These are phyloP conservation scores for Elsinoe necatrix DNA, from an alignment of 2,329 filamentous ascomycete genomes.

Conservation along the genomic window DNA sequence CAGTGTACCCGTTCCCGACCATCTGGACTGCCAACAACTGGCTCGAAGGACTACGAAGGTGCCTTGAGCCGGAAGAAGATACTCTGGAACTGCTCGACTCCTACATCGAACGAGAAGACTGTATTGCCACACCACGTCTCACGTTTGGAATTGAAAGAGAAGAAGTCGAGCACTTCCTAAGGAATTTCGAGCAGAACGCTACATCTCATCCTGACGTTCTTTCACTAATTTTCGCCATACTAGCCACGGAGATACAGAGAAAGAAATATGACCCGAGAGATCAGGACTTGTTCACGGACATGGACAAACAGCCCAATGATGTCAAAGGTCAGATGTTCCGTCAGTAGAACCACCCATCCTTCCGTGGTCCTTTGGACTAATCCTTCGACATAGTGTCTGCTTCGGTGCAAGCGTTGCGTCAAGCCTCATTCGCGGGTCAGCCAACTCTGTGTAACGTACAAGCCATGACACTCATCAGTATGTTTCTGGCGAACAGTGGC, in stretches of 20 bases:
- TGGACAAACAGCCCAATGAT: background rate
- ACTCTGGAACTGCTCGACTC: constrained; percentile 33
- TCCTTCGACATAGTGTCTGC: constrained; percentile 34
- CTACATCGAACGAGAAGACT: constrained; percentile 37
- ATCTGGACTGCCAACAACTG: constrained; percentile 32
- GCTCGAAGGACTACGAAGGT: constrained; percentile 31
- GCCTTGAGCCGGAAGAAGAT: constrained; percentile 33
- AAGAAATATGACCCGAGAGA: constrained; percentile 37
- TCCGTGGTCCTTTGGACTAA: background rate
- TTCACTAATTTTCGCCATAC: constrained; percentile 40
- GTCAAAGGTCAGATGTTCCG: background rate
- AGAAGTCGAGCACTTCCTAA: constrained; percentile 40
- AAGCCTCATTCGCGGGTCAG: constrained; percentile 41
- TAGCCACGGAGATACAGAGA: constrained; percentile 41
- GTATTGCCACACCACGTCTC: constrained; percentile 39
- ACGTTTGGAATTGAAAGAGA: constrained; percentile 36
- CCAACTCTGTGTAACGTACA: constrained; percentile 41
- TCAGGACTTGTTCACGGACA: constrained; percentile 21
- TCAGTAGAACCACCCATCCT: background rate
- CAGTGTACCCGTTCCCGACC: constrained; percentile 37
- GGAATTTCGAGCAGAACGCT: constrained; percentile 35
- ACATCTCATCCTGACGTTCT: constrained; percentile 40
- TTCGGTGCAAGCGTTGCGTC: constrained; percentile 43
- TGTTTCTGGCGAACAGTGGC: constrained; percentile 42
- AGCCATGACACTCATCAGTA: constrained; percentile 41